Evolutionary conservation across 2,329 filamentous ascomycete species (phyloP).

Genomic region (Xylogone sp.): DNA sequence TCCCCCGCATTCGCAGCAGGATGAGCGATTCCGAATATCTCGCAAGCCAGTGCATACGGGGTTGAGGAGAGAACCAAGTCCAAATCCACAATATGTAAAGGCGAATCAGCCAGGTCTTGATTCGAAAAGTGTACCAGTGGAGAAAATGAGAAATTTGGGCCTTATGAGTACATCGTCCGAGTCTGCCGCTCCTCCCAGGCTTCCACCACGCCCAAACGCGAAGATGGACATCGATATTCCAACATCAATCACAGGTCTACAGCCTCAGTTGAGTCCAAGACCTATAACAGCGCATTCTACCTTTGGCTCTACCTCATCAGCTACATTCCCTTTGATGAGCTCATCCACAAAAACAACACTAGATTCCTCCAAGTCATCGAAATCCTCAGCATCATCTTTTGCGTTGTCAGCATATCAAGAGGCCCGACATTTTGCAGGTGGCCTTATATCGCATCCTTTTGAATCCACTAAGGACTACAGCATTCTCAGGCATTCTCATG

Average conservation of each 20-base stretch:
- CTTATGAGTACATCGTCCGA: background rate
- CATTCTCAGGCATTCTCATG: conserved; percentile 62
- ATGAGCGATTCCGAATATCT: background rate
- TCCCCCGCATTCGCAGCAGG: background rate
- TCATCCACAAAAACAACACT: background rate
- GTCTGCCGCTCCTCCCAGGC: background rate
- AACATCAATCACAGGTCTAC: background rate
- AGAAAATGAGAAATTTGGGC: background rate
- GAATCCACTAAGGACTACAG: conserved; percentile 64
- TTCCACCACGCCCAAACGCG: background rate
- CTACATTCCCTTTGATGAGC: background rate
- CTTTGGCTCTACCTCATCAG: background rate
- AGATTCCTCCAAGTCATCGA: conserved; percentile 5
- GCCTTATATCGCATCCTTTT: conserved; percentile 58
- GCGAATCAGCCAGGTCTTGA: background rate
- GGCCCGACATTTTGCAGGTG: conserved; percentile 61
- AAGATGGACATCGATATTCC: background rate
- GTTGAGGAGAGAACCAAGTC: background rate
- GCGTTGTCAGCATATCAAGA: conserved; percentile 36
- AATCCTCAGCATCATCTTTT: conserved; percentile 10
- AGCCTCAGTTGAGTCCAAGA: background rate
- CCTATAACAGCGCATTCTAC: background rate
- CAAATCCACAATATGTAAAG: background rate
- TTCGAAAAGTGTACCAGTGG: background rate
- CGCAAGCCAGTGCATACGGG: background rate